phyloP scores from a whole-genome alignment of 1,139 yeast genomes.

The Zygotorulaspora mrakii region DNA sequence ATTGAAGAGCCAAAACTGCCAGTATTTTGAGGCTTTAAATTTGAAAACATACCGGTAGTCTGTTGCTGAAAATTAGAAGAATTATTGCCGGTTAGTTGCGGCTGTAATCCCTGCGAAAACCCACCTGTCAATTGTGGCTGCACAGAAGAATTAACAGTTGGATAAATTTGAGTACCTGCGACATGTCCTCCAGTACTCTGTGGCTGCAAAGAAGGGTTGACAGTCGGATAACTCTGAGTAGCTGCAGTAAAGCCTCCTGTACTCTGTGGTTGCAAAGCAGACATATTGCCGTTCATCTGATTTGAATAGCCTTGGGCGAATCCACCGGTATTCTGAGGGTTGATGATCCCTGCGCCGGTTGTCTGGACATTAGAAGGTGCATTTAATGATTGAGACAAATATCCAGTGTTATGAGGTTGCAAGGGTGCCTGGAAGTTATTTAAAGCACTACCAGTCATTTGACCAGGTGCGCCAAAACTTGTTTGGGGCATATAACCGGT shows the following conservation, averaged over 20 bases:
- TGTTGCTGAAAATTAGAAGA: no score
- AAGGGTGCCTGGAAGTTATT: slow-evolving; percentile 28
- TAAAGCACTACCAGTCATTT: slow-evolving; percentile 17
- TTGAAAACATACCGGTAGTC: no score
- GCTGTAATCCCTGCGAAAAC: no score
- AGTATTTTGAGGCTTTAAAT: slow-evolving; percentile 36
- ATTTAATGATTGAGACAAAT: slow-evolving; percentile 31
- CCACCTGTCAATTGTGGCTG: no score
- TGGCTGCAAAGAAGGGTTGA: slow-evolving; percentile 23
- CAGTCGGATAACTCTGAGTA: slow-evolving; percentile 25
- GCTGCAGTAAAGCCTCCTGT: slow-evolving; percentile 36
- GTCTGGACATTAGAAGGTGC: slow-evolving; percentile 27
- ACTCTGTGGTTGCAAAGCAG: slow-evolving; percentile 22
- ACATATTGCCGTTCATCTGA: slow-evolving; percentile 2
- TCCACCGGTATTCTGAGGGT: slow-evolving; percentile 24
- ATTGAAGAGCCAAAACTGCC: slow-evolving; percentile 23
- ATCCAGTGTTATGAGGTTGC: slow-evolving; percentile 22
- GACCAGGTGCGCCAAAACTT: slow-evolving; percentile 28
- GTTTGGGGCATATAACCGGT: slow-evolving; percentile 38
- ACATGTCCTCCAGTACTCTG: slow-evolving; percentile 24
- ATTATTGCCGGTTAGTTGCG: no score
- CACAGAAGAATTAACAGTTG: slow-evolving; percentile 11
- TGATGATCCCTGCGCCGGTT: slow-evolving; percentile 37
- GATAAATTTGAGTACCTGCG: slow-evolving; percentile 10
- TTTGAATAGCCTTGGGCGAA: slow-evolving; percentile 7